Evolutionary conservation across 2,329 filamentous ascomycete genomes (phyloP), one percentile per base, ranked within the genome.

Genomic region (Malbranchea zuffiana): DNA sequence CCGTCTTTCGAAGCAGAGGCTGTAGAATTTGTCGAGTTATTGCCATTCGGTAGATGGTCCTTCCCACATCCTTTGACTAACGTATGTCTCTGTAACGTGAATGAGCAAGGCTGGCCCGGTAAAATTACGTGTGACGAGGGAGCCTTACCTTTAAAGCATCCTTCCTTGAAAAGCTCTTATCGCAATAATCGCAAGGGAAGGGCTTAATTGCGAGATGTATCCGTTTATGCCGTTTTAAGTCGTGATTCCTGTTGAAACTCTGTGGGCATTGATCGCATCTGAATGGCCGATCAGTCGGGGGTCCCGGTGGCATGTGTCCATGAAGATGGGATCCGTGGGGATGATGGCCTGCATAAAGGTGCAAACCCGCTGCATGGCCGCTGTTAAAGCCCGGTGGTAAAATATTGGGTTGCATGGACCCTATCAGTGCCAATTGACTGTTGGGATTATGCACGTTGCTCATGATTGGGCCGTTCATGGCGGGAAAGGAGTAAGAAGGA

Each of bases 161-260:
- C 57, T 96, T 96, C 42, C 90, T 73, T 3, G 87, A 95, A 54
- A 98, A 98, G 56, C 83, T 90, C 72, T 96, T 96, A 44, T 93
- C 86, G 56, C 90, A 98, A 52, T 81, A 80, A 5, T 68, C 75
- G 57, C 90, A 98, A 0, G 87, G 87, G 58, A 88, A 96, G 0
- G 90, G 90, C 68, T 98, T 98, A 26, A 96, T 84, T 0, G 86
- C 83, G 40, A 96, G 63, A 60, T 98, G 90, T 41, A 96, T 96
- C 33, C 86, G 70, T 68, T 94, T 94, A 59, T 98, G 90, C 35
- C 90, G 74, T 63, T 98, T 98, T 50, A 96, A 61, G 54, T 96
- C 90, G 54, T 96, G 90, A 47, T 96, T 96, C 3, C 90, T 72
- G 59, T 93, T 96, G 65, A 98, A 98, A 24, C 83, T 87, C 56